phyloP scores from a whole-genome alignment of 2,329 filamentous ascomycete species.

The Massarina eburnea region DNA sequence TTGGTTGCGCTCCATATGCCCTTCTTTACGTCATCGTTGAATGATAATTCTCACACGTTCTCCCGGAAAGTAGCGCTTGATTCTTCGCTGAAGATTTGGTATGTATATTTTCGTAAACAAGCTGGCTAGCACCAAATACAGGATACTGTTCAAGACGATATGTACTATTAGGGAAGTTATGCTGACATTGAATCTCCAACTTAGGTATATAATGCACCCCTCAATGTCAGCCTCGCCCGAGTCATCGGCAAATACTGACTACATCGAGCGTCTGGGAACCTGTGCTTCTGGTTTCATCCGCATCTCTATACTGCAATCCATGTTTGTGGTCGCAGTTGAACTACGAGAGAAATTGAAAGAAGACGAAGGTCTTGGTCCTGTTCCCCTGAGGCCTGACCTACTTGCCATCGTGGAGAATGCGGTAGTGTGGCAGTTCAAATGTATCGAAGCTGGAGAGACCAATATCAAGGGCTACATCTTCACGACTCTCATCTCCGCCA shows the following conservation, averaged over 20 bases:
- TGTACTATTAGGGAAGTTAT: too few species aligned
- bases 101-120: conserved; percentile 15
- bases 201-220: conserved; percentile 19
- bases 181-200: too few species aligned
- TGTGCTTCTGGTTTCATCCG: conserved; percentile 29
- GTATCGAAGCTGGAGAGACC: conserved; percentile 32
- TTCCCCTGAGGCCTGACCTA: conserved; percentile 21
- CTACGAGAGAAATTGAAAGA: conserved; percentile 26
- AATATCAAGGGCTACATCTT: conserved; percentile 34
- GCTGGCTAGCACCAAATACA: too few species aligned
- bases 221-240: background rate
- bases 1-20: conserved; percentile 27
- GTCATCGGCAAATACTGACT: conserved; percentile 4
- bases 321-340: conserved; percentile 23
- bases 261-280: conserved; percentile 22
- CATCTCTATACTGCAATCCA: conserved; percentile 23
- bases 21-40: conserved; percentile 22
- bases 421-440: conserved; percentile 19
- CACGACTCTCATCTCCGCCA: conserved; percentile 17
- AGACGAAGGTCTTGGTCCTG: conserved; percentile 23
- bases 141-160: too few species aligned
- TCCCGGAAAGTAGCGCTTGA: conserved; percentile 30
- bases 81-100: conserved; percentile 31
- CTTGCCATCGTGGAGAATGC: conserved; percentile 21
- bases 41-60: conserved; percentile 27